A percentile compares a stretch with the other conserved stretches of the same genome.
Evolutionary conservation across 768 basidiomycete species (phyloP).

Genomic region (Galerina sulciceps): DNA sequence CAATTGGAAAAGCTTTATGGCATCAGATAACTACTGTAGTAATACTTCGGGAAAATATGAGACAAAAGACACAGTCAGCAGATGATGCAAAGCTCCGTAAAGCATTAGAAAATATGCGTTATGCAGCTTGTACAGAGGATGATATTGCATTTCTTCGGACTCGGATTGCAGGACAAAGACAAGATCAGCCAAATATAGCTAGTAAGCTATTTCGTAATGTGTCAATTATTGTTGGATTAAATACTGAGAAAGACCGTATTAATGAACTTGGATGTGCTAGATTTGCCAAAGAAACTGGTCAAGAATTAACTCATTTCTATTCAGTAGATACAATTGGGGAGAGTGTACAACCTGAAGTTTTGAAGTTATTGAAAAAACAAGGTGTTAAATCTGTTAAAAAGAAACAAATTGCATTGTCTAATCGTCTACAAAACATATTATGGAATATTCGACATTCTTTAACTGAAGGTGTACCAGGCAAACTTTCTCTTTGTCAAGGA

Average conservation of each 20-base stretch:
- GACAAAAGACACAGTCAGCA: slow-evolving; percentile 23
- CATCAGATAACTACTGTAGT: slow-evolving; percentile 34
- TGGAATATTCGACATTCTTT: too few relatives aligned
- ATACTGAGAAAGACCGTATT: slow-evolving; percentile 30
- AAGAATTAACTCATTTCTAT: slow-evolving; percentile 27
- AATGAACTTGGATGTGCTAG: slow-evolving; percentile 32
- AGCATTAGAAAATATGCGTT: slow-evolving; percentile 19
- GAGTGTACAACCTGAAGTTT: slow-evolving; percentile 4
- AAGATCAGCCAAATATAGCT: slow-evolving; percentile 11
- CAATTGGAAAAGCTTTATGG: slow-evolving; percentile 31
- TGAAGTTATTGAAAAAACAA: slow-evolving; percentile 23
- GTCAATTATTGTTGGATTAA: slow-evolving; percentile 35
- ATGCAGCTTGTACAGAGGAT: slow-evolving; percentile 32
- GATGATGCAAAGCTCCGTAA: slow-evolving; percentile 30
- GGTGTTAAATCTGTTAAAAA: slow-evolving; percentile 34
- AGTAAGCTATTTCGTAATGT: slow-evolving; percentile 29
- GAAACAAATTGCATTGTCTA: slow-evolving; percentile 34
- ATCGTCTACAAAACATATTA: too few relatives aligned
- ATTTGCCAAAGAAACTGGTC: slow-evolving; percentile 36
- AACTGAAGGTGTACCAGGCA: too few relatives aligned
- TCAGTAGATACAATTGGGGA: slow-evolving; percentile 20
- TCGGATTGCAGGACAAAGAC: slow-evolving; percentile 16
- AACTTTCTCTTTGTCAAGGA: too few relatives aligned
- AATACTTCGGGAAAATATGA: slow-evolving; percentile 37
- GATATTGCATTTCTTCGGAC: slow-evolving; percentile 33